Evolutionary conservation across 495 filamentous ascomycete genomes (phyloP).

Genomic region (Hypoxylon lienhwacheense): DNA sequence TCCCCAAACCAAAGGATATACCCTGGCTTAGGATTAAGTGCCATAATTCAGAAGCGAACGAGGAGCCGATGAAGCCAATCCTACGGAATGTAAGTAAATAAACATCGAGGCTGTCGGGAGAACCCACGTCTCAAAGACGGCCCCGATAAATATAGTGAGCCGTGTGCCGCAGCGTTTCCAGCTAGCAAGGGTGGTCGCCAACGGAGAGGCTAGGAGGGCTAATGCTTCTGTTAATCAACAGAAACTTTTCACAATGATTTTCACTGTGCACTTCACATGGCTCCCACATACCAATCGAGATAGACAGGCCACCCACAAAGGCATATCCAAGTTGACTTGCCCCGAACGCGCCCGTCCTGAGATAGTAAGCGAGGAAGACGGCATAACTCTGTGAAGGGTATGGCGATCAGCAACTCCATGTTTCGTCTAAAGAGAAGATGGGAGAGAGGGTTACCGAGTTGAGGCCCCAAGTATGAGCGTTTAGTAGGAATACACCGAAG

Average conservation of each 20-base stretch:
- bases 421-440: not conserved
- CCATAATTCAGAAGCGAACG: conserved; percentile 70
- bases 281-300: conserved; percentile 51
- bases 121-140: conserved; percentile 59
- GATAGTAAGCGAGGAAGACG: conserved; percentile 73
- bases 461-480: conserved; percentile 64
- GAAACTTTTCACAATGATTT: not conserved
- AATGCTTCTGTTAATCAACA: conserved; percentile 42
- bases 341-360: conserved; percentile 60
- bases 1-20: conserved; percentile 71
- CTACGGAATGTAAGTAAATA: conserved; percentile 6
- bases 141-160: conserved; percentile 60
- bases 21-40: conserved; percentile 78
- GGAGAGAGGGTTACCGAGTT: conserved; percentile 49
- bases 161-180: conserved; percentile 54
- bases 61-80: conserved; percentile 63
- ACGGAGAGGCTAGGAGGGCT: conserved; percentile 64
- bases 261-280: not conserved
- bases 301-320: conserved; percentile 72
- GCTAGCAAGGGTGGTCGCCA: conserved; percentile 63
- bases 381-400: conserved; percentile 56
- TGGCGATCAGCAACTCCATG: conserved; percentile 2
- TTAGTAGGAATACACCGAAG: conserved; percentile 53
- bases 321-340: conserved; percentile 65
- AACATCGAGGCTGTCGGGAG: not conserved